Evolutionary conservation across 2,329 filamentous ascomycete genomes (phyloP).

Genomic region (Botrytis medusae): DNA sequence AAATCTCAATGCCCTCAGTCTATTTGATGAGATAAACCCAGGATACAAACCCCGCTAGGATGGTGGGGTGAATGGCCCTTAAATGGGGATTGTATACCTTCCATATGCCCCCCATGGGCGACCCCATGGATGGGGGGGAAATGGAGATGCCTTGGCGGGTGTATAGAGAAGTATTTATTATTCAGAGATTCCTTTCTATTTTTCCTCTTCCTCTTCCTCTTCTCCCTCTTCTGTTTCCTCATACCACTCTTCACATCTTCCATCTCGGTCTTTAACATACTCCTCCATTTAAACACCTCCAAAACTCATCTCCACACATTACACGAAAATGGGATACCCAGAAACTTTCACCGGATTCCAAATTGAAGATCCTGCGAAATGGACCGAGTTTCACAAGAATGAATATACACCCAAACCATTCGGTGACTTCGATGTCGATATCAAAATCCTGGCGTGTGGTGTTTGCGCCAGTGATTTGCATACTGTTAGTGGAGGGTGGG

Average conservation of each 20-base stretch:
- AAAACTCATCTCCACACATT: not conserved
- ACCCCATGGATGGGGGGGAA: not conserved
- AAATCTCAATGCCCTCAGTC: not conserved
- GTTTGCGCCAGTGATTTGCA: constrained; percentile 73
- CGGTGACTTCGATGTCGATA: constrained; percentile 81
- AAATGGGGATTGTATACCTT: not conserved
- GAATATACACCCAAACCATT: constrained; percentile 83
- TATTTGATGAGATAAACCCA: not conserved
- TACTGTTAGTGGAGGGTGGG: constrained; percentile 62
- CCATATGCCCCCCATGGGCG: not conserved
- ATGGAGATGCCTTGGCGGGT: constrained; percentile 2
- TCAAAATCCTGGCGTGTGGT: constrained; percentile 81
- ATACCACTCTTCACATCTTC: not conserved
- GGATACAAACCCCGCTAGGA: not conserved
- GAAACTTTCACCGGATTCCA: constrained; percentile 63
- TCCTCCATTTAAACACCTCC: not conserved
- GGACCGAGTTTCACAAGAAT: constrained; percentile 39
- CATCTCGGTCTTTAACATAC: not conserved
- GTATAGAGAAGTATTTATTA: constrained; percentile 17
- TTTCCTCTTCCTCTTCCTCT: not conserved
- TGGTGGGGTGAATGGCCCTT: not conserved
- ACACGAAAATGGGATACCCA: constrained; percentile 44
- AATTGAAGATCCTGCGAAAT: constrained; percentile 43
- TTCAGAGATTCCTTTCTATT: not conserved
- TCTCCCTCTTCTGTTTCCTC: not conserved